phyloP scores from a whole-genome alignment of 1,284 basidiomycete species.

The Microbotryum lychnidis-dioicae region DNA sequence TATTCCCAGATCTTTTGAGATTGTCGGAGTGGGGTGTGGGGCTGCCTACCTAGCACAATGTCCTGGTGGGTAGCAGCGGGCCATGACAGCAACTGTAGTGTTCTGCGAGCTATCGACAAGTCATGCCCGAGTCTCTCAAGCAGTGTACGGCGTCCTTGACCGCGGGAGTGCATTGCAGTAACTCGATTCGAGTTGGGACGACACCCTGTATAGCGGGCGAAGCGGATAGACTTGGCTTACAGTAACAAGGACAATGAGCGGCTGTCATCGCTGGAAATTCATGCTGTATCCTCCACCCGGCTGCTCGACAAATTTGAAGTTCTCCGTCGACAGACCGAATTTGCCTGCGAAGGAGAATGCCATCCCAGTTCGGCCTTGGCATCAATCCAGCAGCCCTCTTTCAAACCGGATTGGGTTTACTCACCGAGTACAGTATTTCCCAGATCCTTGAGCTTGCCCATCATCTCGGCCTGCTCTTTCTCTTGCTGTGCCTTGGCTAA shows the following conservation, averaged over 20 bases:
- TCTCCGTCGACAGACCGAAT: constrained; percentile 42
- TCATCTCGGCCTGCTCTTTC: constrained; percentile 82
- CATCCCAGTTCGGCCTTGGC: not conserved
- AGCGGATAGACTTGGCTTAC: too few species aligned
- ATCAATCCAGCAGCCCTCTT: constrained; percentile 11
- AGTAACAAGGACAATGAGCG: too few species aligned
- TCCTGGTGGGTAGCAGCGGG: not conserved
- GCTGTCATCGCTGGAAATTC: constrained; percentile 54
- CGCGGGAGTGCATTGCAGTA: not conserved
- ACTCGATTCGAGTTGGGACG: not conserved
- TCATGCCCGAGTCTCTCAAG: too few species aligned
- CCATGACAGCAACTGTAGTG: not conserved
- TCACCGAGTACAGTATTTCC: constrained; percentile 84
- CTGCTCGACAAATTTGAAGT: constrained; percentile 83
- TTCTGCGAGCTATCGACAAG: not conserved
- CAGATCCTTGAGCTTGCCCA: constrained; percentile 82
- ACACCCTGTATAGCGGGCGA: not conserved
- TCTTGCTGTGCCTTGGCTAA: constrained; percentile 68
- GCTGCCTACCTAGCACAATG: too few species aligned
- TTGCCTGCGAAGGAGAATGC: constrained; percentile 23
- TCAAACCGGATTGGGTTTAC: constrained; percentile 19
- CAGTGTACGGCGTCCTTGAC: too few species aligned
- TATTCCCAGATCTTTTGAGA: too few species aligned
- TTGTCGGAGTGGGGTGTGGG: too few species aligned
- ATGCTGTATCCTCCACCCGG: constrained; percentile 75